Evolutionary conservation across 179 eudicot genomes (phyloP).

Genomic region (Beta macrorhiza): DNA sequence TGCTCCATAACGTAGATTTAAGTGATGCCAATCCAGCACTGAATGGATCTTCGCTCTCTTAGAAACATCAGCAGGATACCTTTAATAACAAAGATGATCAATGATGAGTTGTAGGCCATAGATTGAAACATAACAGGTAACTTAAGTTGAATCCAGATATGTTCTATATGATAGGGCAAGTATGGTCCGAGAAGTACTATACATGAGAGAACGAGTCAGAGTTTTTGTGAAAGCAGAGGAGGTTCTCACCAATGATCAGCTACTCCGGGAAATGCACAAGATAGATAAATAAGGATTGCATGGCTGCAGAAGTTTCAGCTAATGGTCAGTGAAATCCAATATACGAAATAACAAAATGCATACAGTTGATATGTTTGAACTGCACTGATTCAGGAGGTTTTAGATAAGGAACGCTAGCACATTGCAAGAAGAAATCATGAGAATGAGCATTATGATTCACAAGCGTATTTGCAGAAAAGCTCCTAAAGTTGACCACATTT

Average conservation of each 20-base stretch:
- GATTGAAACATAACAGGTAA: background rate
- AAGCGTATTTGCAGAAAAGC: background rate
- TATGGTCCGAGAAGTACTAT: background rate
- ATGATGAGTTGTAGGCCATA: background rate
- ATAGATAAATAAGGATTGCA: constrained; percentile 78
- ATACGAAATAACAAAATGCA: background rate
- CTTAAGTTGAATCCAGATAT: background rate
- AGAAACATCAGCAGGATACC: constrained; percentile 83
- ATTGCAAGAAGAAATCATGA: background rate
- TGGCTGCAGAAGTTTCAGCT: constrained; percentile 55
- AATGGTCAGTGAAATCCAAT: constrained; percentile 8
- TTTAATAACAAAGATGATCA: constrained; percentile 20
- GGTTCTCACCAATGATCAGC: constrained; percentile 83
- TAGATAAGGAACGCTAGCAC: background rate
- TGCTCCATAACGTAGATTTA: constrained; percentile 77
- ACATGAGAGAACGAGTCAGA: background rate
- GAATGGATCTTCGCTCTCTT: constrained; percentile 82
- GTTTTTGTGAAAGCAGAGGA: background rate
- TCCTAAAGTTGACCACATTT: background rate
- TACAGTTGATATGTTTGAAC: background rate
- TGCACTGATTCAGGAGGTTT: background rate
- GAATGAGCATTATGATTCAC: background rate
- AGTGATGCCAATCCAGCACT: constrained; percentile 93
- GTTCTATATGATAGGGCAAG: background rate
- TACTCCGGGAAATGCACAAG: constrained; percentile 80